phyloP scores from a whole-genome alignment of 306 rosid species.

The Corylus americana region DNA sequence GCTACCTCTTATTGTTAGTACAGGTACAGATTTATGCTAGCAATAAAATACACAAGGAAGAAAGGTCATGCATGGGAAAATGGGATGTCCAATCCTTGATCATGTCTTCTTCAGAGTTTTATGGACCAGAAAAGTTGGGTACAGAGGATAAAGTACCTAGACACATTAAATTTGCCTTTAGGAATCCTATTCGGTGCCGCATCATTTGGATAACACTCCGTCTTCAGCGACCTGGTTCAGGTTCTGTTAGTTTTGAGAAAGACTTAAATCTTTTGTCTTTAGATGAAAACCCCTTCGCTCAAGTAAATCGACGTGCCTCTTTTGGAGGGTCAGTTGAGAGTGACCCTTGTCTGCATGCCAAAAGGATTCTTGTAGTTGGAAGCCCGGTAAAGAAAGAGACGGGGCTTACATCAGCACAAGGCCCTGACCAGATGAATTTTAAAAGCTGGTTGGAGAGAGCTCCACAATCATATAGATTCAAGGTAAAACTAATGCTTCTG shows the following conservation, averaged over 20 bases:
- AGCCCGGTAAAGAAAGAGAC: constrained; percentile 58
- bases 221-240: constrained; percentile 81
- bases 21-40: constrained; percentile 99
- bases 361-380: constrained; percentile 85
- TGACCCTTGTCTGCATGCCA: constrained; percentile 93
- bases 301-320: constrained; percentile 69
- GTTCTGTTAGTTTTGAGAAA: constrained; percentile 68
- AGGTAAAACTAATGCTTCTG: constrained; percentile 47
- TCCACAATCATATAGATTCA: constrained; percentile 82
- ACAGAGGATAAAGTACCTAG: constrained; percentile 62
- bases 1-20: constrained; percentile 22
- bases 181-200: constrained; percentile 82
- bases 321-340: constrained; percentile 73
- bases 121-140: constrained; percentile 63
- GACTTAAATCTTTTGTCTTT: constrained; percentile 74
- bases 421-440: constrained; percentile 61
- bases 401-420: constrained; percentile 53
- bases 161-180: constrained; percentile 80
- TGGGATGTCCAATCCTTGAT: constrained; percentile 92
- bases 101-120: constrained; percentile 62
- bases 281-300: constrained; percentile 88
- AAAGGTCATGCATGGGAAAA: constrained; percentile 89
- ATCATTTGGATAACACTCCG: constrained; percentile 85
- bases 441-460: constrained; percentile 71
- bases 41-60: constrained; percentile 87